phyloP scores from a whole-genome alignment of 2,329 filamentous ascomycete genomes.

The Trichoderma simmonsii region DNA sequence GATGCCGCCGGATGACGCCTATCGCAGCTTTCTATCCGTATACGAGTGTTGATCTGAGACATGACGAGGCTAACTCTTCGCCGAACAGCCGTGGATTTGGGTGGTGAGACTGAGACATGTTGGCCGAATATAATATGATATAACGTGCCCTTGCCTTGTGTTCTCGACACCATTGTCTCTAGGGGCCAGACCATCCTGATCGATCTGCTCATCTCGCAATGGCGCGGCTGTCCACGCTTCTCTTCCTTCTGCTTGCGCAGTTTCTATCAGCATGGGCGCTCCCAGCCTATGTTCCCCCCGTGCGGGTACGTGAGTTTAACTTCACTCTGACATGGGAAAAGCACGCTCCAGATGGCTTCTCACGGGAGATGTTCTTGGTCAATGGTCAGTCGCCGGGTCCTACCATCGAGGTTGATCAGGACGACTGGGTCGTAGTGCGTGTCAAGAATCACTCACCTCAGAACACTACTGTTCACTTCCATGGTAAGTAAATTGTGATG shows the following conservation, averaged over 20 bases:
- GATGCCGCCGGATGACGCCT: background rate
- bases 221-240: background rate
- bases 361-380: conserved; percentile 46
- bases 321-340: conserved; percentile 37
- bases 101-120: background rate
- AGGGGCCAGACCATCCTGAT: background rate
- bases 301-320: conserved; percentile 23
- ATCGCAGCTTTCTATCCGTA: background rate
- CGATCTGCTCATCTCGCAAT: background rate
- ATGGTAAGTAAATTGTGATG: conserved; percentile 34
- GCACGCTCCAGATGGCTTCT: conserved; percentile 43
- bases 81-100: background rate
- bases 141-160: background rate
- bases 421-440: conserved; percentile 44
- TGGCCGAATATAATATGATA: background rate
- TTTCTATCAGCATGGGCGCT: background rate
- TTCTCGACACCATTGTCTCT: background rate
- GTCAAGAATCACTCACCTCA: conserved; percentile 47
- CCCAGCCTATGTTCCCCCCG: background rate
- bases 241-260: background rate
- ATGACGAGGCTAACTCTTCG: background rate
- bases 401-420: conserved; percentile 50
- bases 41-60: background rate
- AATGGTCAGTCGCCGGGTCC: conserved; percentile 64
- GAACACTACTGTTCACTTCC: conserved; percentile 49